Conservation (phyloP, 345 rosid genomes). For the Eucalyptus leucophloia region DNA sequence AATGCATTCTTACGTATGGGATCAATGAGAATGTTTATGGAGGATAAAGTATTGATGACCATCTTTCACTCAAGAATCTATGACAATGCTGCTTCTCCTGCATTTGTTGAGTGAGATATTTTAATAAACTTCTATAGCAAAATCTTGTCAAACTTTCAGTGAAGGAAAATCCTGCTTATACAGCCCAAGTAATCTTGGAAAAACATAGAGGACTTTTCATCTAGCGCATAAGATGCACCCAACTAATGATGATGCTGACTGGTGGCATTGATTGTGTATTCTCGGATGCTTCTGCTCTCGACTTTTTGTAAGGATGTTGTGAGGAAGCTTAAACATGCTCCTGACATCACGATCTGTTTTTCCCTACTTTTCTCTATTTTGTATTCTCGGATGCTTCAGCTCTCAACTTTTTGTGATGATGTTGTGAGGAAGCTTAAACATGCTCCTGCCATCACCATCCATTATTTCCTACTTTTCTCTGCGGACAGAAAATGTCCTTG, state of each 20-base stretch:
- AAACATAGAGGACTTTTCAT: neutral
- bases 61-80: neutral
- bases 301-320: neutral
- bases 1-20: neutral
- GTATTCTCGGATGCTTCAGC: neutral
- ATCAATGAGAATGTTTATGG: neutral
- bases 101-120: neutral
- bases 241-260: neutral
- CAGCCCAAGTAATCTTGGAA: neutral
- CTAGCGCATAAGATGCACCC: neutral
- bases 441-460: neutral
- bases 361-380: neutral
- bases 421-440: neutral
- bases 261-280: neutral
- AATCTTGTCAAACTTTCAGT: neutral
- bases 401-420: neutral
- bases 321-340: neutral
- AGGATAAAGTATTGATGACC: neutral
- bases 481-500: constrained; percentile 4
- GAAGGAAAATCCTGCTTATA: neutral
- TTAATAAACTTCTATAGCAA: neutral
- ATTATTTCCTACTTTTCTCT: neutral
- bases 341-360: neutral
- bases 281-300: neutral
- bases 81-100: neutral